A percentile compares a stretch with the other conserved stretches of the same genome.
These are phyloP conservation scores for Tinospora cordifolia DNA, from an alignment of 164 flowering plant genomes.

Conservation along the genomic window DNA sequence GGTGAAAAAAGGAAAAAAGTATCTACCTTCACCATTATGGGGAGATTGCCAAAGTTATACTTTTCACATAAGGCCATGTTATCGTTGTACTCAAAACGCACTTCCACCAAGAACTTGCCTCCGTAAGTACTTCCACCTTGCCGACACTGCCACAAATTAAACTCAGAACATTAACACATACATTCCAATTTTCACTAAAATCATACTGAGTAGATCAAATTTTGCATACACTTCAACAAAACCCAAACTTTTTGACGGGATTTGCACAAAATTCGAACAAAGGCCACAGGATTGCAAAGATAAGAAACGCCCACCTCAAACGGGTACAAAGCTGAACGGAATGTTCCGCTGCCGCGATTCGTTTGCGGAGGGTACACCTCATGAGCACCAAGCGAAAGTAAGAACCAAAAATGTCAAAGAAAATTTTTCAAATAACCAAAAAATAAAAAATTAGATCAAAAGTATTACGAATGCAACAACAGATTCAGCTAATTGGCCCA, in stretches of 20 bases:
- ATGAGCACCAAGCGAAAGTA: constrained; percentile 53
- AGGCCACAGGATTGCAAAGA: background rate
- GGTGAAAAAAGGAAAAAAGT: background rate
- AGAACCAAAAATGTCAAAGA: constrained; percentile 34
- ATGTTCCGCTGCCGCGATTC: constrained; percentile 16
- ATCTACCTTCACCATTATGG: constrained; percentile 79
- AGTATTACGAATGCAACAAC: background rate
- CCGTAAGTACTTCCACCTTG: constrained; percentile 59
- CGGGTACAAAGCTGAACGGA: constrained; percentile 33
- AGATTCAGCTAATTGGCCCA: background rate
- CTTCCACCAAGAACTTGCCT: constrained; percentile 44
- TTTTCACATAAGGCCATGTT: constrained; percentile 28
- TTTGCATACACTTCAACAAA: background rate
- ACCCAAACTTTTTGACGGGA: background rate
- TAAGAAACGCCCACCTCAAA: constrained; percentile 33
- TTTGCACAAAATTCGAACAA: too few species aligned
- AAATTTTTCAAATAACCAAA: too few species aligned
- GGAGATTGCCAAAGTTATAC: constrained; percentile 53
- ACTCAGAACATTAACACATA: background rate
- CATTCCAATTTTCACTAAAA: background rate
- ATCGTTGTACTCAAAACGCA: constrained; percentile 44
- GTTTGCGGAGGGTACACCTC: constrained; percentile 38
- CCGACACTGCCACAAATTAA: constrained; percentile 53
- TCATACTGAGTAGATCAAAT: background rate
- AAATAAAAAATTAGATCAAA: background rate